Conservation (phyloP, 2,329 filamentous ascomycete species). For the Colletotrichum shisoi region DNA sequence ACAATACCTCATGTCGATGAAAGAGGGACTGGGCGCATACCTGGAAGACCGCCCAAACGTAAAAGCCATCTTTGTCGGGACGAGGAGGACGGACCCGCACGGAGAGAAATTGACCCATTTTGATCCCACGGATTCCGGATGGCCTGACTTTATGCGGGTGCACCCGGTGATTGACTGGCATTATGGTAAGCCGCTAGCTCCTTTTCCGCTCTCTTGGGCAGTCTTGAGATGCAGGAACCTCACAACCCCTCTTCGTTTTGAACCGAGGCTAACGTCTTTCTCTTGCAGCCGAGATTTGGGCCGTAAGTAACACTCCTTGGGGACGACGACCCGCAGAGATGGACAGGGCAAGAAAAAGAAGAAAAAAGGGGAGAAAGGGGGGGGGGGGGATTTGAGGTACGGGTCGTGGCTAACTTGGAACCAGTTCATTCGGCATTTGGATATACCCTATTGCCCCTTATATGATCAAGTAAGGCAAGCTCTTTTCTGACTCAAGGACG, state of each 20-base stretch:
- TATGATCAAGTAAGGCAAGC: slow-evolving; percentile 69
- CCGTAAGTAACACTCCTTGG: slow-evolving; percentile 63
- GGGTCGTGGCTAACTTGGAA: slow-evolving; percentile 4
- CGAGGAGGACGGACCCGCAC: slow-evolving; percentile 90
- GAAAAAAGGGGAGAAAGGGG: no score
- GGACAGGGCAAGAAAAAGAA: no score
- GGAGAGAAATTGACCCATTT: slow-evolving; percentile 81
- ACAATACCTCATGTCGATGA: slow-evolving; percentile 81
- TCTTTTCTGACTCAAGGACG: fast-evolving
- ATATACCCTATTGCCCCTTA: slow-evolving; percentile 82
- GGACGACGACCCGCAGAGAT: neutral
- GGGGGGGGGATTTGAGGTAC: no score
- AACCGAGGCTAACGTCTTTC: neutral
- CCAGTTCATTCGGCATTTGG: slow-evolving; percentile 80
- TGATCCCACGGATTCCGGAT: slow-evolving; percentile 84
- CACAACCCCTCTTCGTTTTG: neutral
- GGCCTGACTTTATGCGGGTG: slow-evolving; percentile 91
- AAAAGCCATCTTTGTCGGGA: slow-evolving; percentile 85
- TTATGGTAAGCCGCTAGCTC: slow-evolving; percentile 59
- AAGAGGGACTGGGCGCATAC: slow-evolving; percentile 80
- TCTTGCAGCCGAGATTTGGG: slow-evolving; percentile 83
- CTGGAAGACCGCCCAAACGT: slow-evolving; percentile 70
- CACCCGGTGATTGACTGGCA: slow-evolving; percentile 99
- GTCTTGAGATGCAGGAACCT: no score
- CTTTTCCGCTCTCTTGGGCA: neutral